These are phyloP conservation scores for Leptographium flavum DNA, from an alignment of 2,329 filamentous ascomycete species.

Conservation along the genomic window DNA sequence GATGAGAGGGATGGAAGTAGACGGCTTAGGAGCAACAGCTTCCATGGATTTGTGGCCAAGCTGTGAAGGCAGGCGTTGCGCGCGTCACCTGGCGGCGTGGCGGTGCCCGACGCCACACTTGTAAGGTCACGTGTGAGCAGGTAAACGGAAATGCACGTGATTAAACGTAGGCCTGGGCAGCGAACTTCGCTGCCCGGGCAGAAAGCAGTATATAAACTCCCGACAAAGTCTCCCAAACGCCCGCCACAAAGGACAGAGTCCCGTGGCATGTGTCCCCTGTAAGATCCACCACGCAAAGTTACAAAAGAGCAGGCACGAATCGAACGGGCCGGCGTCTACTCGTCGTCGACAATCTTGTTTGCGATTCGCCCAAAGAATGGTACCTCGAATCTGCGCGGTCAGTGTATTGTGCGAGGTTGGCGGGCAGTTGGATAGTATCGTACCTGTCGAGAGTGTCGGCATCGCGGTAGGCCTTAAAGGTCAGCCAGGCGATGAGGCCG, in stretches of 20 bases:
- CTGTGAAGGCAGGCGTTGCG: constrained; percentile 4
- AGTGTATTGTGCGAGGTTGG: background rate
- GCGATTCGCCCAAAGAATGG: constrained; percentile 77
- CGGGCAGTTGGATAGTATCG: background rate
- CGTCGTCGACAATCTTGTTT: constrained; percentile 81
- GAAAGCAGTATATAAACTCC: too few relatives aligned
- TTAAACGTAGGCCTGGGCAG: too few relatives aligned
- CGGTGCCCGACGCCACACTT: background rate
- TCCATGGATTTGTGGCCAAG: background rate
- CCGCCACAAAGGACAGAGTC: too few relatives aligned
- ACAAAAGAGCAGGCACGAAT: too few relatives aligned
- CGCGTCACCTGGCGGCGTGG: constrained; percentile 3
- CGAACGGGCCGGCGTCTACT: constrained; percentile 23
- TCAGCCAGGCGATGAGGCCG: constrained; percentile 59
- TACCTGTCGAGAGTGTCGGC: constrained; percentile 53
- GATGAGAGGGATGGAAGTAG: background rate
- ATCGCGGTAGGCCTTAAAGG: constrained; percentile 70
- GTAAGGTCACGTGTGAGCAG: constrained; percentile 4
- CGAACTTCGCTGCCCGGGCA: too few relatives aligned
- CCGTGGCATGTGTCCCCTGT: too few relatives aligned
- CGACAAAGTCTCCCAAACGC: too few relatives aligned
- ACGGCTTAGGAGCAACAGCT: background rate
- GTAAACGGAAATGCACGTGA: too few relatives aligned
- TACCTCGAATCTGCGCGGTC: constrained; percentile 55
- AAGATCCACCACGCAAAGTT: too few relatives aligned